phyloP scores from a whole-genome alignment of 495 filamentous ascomycete species.

The Hyphodiscus hymeniophilus region DNA sequence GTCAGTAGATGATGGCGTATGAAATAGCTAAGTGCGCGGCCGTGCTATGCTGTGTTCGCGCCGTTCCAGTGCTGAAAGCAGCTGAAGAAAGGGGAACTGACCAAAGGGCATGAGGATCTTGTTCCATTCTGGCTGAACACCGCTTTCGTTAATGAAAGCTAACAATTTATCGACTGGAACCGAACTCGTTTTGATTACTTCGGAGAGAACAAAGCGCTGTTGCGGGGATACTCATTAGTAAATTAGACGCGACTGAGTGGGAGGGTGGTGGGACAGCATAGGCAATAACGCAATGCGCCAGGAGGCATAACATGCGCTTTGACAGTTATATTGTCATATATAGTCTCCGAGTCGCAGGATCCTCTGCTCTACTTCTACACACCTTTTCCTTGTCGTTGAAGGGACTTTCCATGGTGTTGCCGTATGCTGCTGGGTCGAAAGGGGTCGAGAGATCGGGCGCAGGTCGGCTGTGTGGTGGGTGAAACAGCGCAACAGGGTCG shows the following conservation, averaged over 20 bases:
- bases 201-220: constrained; percentile 45
- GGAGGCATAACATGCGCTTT: constrained; percentile 4
- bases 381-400: constrained; percentile 21
- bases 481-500: background rate
- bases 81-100: constrained; percentile 11
- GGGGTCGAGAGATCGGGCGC: constrained; percentile 1
- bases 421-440: background rate
- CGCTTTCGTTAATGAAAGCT: constrained; percentile 11
- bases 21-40: background rate
- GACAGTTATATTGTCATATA: background rate
- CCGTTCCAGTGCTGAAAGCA: background rate
- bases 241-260: constrained; percentile 13
- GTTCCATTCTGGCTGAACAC: constrained; percentile 15
- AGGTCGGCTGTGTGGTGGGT: constrained; percentile 1
- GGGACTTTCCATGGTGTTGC: constrained; percentile 11
- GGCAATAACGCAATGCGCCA: constrained; percentile 8
- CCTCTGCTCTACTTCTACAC: constrained; percentile 6
- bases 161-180: constrained; percentile 31
- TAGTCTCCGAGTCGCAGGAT: background rate
- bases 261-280: constrained; percentile 3
- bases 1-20: constrained; percentile 2
- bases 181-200: constrained; percentile 44
- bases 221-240: constrained; percentile 20
- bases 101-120: constrained; percentile 20
- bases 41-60: background rate